Percentiles rank a stretch among this genome's conserved stretches.
phyloP scores from a whole-genome alignment of 148 eudicot genomes.

The Limonium bicolor region DNA sequence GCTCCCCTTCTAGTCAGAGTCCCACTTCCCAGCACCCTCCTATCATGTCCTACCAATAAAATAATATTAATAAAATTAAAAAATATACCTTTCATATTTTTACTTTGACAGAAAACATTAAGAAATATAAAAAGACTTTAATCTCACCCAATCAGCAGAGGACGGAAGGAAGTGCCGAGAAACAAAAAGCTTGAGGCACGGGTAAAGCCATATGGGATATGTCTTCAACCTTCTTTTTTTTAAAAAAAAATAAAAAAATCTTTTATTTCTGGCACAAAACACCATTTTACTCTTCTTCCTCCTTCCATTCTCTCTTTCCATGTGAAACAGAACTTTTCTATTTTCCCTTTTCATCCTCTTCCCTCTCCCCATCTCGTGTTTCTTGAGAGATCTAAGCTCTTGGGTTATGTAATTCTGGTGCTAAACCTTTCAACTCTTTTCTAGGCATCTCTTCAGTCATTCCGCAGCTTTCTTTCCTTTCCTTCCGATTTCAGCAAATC shows the following conservation, averaged over 20 bases:
- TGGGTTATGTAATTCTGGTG: background rate
- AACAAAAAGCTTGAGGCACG: conserved; percentile 1
- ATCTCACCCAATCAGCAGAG: background rate
- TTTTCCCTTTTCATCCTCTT: too few species aligned
- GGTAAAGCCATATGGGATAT: conserved; percentile 2
- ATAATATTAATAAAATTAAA: background rate
- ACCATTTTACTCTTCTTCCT: conserved; percentile 4
- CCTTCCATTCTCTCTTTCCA: background rate
- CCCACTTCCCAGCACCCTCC: conserved; percentile 4
- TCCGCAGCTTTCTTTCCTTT: background rate
- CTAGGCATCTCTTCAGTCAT: background rate
- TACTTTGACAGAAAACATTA: background rate
- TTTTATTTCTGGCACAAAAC: conserved; percentile 2
- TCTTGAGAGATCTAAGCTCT: background rate
- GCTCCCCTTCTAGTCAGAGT: conserved; percentile 1
- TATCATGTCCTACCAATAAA: too few species aligned
- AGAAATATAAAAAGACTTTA: background rate
- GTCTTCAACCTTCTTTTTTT: conserved; percentile 7
- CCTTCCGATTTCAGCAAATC: background rate
- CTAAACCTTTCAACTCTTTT: background rate
- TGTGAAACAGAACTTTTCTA: too few species aligned
- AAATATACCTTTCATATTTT: background rate
- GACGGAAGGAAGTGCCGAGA: background rate
- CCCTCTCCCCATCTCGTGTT: background rate
- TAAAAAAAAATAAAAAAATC: conserved; percentile 1